Percentiles rank a stretch among this genome's conserved stretches.
Conservation (phyloP, 768 basidiomycete genomes). For the Plicaturopsis crispa region DNA sequence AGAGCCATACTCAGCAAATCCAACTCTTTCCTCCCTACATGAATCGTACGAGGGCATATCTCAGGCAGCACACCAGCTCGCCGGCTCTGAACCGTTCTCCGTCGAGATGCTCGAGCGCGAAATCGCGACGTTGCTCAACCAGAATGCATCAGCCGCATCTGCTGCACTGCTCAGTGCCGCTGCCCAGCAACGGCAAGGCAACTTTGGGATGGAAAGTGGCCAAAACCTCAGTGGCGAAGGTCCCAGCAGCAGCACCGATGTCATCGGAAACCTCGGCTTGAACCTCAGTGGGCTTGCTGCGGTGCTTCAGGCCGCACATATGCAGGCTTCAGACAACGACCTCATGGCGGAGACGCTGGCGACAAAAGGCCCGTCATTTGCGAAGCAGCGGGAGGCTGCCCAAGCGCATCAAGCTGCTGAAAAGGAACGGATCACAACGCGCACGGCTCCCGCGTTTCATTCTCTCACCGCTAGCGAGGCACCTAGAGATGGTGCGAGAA, state of each 20-base stretch:
- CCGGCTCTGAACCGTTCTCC: slow-evolving; percentile 43
- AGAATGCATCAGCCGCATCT: slow-evolving; percentile 66
- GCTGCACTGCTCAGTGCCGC: slow-evolving; percentile 58
- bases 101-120: slow-evolving; percentile 75
- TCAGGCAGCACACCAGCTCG: slow-evolving; percentile 22
- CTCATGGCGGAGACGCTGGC: slow-evolving; percentile 35
- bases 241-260: slow-evolving; percentile 11
- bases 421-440: slow-evolving; percentile 45
- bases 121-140: slow-evolving; percentile 66
- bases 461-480: slow-evolving; percentile 58
- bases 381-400: slow-evolving; percentile 35
- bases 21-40: slow-evolving; percentile 31
- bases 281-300: slow-evolving; percentile 66
- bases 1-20: slow-evolving; percentile 18
- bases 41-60: slow-evolving; percentile 25
- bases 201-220: slow-evolving; percentile 7
- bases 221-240: slow-evolving; percentile 7
- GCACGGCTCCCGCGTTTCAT: slow-evolving; percentile 72
- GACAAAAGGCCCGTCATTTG: slow-evolving; percentile 37
- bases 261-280: slow-evolving; percentile 36
- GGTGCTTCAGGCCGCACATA: slow-evolving; percentile 72
- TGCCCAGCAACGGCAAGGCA: slow-evolving; percentile 56
- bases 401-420: slow-evolving; percentile 19
- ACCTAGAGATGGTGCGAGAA: slow-evolving; percentile 20
- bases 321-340: slow-evolving; percentile 43